phyloP scores from a whole-genome alignment of 305 asterid species.

The Ruellia speciosa region DNA sequence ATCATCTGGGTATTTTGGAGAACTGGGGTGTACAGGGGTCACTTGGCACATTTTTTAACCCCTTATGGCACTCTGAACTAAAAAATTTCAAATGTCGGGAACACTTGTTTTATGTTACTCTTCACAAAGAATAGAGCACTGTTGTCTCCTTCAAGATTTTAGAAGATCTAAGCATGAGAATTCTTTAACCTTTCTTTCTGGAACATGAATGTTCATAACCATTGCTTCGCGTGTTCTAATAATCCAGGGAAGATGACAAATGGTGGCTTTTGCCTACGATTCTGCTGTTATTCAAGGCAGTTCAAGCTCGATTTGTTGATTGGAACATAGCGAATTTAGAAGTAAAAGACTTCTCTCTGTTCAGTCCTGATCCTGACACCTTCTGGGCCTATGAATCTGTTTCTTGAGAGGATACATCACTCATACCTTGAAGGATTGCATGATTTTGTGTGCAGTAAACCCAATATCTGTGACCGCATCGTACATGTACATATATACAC shows the following conservation, averaged over 20 bases:
- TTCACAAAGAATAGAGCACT: too few relatives aligned
- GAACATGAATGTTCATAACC: too few relatives aligned
- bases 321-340: slow-evolving; percentile 90
- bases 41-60: neutral
- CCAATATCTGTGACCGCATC: neutral
- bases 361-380: slow-evolving; percentile 81
- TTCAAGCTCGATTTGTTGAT: slow-evolving; percentile 82
- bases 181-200: too few relatives aligned
- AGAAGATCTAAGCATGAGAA: too few relatives aligned
- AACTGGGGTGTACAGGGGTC: neutral
- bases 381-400: slow-evolving; percentile 85
- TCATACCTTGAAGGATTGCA: too few relatives aligned
- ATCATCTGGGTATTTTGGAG: neutral
- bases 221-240: neutral
- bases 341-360: slow-evolving; percentile 75
- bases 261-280: slow-evolving; percentile 91
- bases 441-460: slow-evolving; percentile 21
- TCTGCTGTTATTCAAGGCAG: slow-evolving; percentile 59
- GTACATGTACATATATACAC: slow-evolving; percentile 26
- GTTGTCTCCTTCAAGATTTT: too few relatives aligned
- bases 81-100: too few relatives aligned
- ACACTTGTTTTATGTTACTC: too few relatives aligned
- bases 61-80: neutral
- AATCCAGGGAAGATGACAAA: slow-evolving; percentile 71
- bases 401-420: slow-evolving; percentile 31